A percentile compares a stretch with the other conserved stretches of the same genome.
Evolutionary conservation across 2,329 filamentous ascomycete species (phyloP).

Genomic region (Dothistroma septosporum): DNA sequence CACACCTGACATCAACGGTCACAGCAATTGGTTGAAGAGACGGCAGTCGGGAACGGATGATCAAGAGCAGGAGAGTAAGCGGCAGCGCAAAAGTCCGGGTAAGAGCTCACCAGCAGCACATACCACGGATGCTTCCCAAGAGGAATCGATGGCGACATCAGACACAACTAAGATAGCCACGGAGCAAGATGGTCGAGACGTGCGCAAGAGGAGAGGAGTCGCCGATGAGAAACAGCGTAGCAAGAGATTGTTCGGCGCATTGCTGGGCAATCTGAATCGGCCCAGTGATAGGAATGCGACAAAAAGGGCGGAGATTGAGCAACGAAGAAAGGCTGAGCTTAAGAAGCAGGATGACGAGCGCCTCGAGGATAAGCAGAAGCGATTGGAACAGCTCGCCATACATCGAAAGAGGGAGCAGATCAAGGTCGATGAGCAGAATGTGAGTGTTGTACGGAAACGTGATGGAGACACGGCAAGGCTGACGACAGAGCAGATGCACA

Average conservation of each 20-base stretch:
- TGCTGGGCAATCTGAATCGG: conserved; percentile 29
- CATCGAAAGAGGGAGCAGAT: conserved; percentile 65
- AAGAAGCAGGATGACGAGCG: conserved; percentile 67
- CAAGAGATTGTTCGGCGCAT: conserved; percentile 74
- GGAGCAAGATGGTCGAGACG: conserved; percentile 11
- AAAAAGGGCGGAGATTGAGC: conserved; percentile 75
- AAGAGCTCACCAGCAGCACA: conserved; percentile 26
- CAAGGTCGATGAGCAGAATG: conserved; percentile 70
- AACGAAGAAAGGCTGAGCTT: conserved; percentile 67
- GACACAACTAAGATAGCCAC: conserved; percentile 9
- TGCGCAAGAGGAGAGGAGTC: conserved; percentile 21
- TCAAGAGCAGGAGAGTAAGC: conserved; percentile 27
- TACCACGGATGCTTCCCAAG: conserved; percentile 6
- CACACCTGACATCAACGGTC: conserved; percentile 13
- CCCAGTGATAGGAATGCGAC: conserved; percentile 61
- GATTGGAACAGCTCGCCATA: conserved; percentile 50
- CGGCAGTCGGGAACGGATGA: conserved; percentile 23
- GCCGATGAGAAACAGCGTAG: conserved; percentile 77
- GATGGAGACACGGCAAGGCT: background rate
- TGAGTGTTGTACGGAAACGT: conserved; percentile 43
- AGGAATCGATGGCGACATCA: conserved; percentile 3
- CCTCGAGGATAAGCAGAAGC: conserved; percentile 62
- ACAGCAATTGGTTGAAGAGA: conserved; percentile 23
- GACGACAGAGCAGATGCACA: conserved; percentile 61
- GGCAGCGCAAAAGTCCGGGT: conserved; percentile 30